Evolutionary conservation across 177 flowering plant genomes (phyloP), one percentile per base, ranked within the genome.

Genomic region (Telopea speciosissima): DNA sequence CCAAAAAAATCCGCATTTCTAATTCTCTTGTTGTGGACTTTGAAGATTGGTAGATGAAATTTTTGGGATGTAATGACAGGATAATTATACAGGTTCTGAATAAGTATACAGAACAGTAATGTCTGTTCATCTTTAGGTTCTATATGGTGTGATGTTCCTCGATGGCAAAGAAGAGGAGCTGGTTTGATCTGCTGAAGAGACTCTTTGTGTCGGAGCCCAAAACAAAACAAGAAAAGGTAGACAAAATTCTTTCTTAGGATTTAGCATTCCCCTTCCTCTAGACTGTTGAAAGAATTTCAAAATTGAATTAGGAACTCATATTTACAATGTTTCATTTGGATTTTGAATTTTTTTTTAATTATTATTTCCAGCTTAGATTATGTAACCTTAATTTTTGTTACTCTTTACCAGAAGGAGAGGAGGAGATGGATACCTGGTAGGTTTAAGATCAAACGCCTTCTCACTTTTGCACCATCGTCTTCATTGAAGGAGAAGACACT

Each of bases 151-250:
- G 75, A 71, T 76, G 86, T 81, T 73, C 77, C 72, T 62, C 76
- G 78, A 87, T 91, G 93, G 87, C 83, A 66, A 86, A 84, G 82
- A 81, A 78, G 84, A 88, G 67, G 72, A 83, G 82, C 74, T 91
- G 88, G 94, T 79, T 88, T 75, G 60, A 66, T 76, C 61, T 81
- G 6, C 22, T 91, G 49, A 89, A 79, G 80, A 81, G 78, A 71
- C 36, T 91, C 24, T 84, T 88, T 69, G 40, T 81, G 62, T 69
- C 83, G 72, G 93, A 84, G 1, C 28, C 80, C 49, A 64, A 73
- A 9, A 54, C 79, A n/a, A 81, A 79, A 66, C 64, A 44, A 63
- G 84, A 85, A 36, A 86, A 88, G 85, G 93, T 88, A 74, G 40
- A 11, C 19, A 31, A n/a, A 66, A 36, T 3, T 24, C 0, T 72